Conservation (phyloP, 1,284 basidiomycete genomes). For the Pascua sp. region DNA sequence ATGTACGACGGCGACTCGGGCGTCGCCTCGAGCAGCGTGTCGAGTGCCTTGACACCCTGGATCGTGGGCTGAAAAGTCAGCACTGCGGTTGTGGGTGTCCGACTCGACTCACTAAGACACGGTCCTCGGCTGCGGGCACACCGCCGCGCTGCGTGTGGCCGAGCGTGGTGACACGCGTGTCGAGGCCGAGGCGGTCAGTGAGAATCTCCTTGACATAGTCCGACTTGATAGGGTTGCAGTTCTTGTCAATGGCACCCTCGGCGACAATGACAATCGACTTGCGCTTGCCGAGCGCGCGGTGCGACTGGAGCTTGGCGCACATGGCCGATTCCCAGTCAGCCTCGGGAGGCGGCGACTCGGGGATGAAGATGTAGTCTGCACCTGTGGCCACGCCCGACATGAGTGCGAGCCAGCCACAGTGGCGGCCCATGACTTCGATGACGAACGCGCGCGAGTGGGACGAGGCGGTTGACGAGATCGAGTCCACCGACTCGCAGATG, state of each 20-base stretch:
- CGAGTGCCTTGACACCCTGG: constrained; percentile 90
- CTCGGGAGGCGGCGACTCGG: constrained; percentile 76
- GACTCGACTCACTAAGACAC: constrained; percentile 67
- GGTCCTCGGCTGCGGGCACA: constrained; percentile 84
- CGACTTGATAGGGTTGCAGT: constrained; percentile 84
- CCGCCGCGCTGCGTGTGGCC: constrained; percentile 97
- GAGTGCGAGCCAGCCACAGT: constrained; percentile 96
- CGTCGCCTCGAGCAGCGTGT: constrained; percentile 81
- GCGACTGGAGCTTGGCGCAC: constrained; percentile 86
- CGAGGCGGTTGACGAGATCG: constrained; percentile 92
- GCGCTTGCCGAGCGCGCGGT: constrained; percentile 86
- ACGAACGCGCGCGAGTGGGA: constrained; percentile 98
- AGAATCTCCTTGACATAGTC: constrained; percentile 89
- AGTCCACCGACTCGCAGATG: constrained; percentile 96
- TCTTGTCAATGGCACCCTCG: constrained; percentile 84
- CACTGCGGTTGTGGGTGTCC: too few relatives aligned
- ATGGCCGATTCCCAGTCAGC: constrained; percentile 88
- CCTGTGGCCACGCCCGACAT: constrained; percentile 89
- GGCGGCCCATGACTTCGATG: constrained; percentile 96
- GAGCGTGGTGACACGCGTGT: constrained; percentile 95
- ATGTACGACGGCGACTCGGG: constrained; percentile 93
- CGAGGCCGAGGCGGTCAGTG: constrained; percentile 78
- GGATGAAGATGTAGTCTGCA: constrained; percentile 96
- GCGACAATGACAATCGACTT: constrained; percentile 98
- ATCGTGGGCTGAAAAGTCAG: constrained; percentile 67